A percentile compares a stretch with the other conserved stretches of the same genome.
phyloP scores from a whole-genome alignment of 2,329 filamentous ascomycete species.

The Stagonosporopsis cucurbitacearum region DNA sequence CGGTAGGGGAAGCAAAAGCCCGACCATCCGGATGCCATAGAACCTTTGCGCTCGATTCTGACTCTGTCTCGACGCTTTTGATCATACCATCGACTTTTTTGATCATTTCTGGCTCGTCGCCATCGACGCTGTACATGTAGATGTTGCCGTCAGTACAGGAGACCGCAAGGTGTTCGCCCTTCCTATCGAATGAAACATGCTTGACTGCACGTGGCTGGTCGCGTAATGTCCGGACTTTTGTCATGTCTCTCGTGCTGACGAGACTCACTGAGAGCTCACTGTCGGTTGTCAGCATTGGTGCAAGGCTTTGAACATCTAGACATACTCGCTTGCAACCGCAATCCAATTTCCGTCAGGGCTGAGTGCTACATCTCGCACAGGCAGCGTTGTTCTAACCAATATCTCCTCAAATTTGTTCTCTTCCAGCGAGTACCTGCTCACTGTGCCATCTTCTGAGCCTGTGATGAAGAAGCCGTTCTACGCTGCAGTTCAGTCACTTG shows the following conservation, averaged over 20 bases:
- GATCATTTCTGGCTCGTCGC: constrained; percentile 80
- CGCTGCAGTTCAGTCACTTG: constrained; percentile 23
- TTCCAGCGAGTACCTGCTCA: constrained; percentile 87
- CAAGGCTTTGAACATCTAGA: constrained; percentile 11
- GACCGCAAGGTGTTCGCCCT: constrained; percentile 74
- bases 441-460: constrained; percentile 93
- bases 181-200: constrained; percentile 86
- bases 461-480: constrained; percentile 84
- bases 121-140: constrained; percentile 85
- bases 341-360: constrained; percentile 85
- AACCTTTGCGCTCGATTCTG: constrained; percentile 75
- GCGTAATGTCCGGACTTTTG: constrained; percentile 75
- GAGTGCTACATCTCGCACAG: constrained; percentile 83
- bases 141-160: constrained; percentile 89
- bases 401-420: constrained; percentile 79
- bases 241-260: constrained; percentile 81
- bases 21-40: constrained; percentile 95
- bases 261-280: constrained; percentile 88
- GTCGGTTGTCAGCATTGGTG: constrained; percentile 28
- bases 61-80: constrained; percentile 75
- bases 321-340: constrained; percentile 90
- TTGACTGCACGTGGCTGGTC: constrained; percentile 90
- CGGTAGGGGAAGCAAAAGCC: constrained; percentile 85
- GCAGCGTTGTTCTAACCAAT: constrained; percentile 81
- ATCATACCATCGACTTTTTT: constrained; percentile 88